Base-by-base conservation (phyloP, 257 asterid genomes). In the Nicotiana obtusifolia region DNA sequence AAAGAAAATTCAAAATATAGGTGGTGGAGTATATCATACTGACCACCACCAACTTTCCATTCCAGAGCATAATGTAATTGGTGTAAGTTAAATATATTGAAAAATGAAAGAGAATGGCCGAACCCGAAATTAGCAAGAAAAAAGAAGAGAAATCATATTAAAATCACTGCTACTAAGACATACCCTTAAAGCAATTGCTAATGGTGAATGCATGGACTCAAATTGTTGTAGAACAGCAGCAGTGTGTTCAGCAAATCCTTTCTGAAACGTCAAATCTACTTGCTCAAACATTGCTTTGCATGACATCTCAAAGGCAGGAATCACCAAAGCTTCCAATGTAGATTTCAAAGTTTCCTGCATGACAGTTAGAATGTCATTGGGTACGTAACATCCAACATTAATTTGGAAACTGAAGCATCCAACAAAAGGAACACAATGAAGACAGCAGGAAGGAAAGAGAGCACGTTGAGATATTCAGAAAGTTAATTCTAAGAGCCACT, bases 271-370 rank as follows among this genome's bases (percentile, higher is more conserved):
- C 26, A 97, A 86, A 86, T 94, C 98, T 65, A 96, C 92, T 89
- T 93, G 99, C 90, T 96, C 98, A 84, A 96, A 93, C 98, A 96
- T 90, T 65, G 94, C 84, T 85, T 92, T 86, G 90, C 99, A 96
- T 11, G 99, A 93, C 88, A 88, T 89, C 93, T 96, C 98, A 77
- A 96, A 94, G 26, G 97, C 97, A 81, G 99, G 99, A 73, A 96
- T 64, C 44, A 94, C 97, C n/a, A 95, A 91, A 84, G 87, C 89
- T 86, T 96, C 99, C 88, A 96, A 83, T 86, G 88, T 88, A 15
- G 92, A 87, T 86, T 96, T 96, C 86, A 96, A 77, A 3, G 93
- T 83, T 81, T 96, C 99, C 99, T 96, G 93, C 92, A 87, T 31
- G 8, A 83, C 77, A 82, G 37, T 81, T 77, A 49, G 37, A 56